These are phyloP conservation scores for Kalaharituber pfeilii DNA, from an alignment of 2,329 filamentous ascomycete genomes.

Conservation along the genomic window DNA sequence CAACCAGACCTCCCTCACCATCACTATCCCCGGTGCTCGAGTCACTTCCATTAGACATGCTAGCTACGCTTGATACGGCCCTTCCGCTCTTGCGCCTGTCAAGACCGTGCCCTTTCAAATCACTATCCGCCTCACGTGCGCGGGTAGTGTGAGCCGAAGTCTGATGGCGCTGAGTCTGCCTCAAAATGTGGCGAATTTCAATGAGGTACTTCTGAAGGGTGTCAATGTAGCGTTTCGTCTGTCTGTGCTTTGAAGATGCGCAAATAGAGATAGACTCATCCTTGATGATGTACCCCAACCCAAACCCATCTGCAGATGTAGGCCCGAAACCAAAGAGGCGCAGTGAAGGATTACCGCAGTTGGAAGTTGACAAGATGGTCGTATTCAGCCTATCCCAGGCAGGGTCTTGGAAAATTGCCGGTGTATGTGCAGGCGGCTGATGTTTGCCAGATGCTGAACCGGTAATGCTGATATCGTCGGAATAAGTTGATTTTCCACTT, in stretches of 20 bases:
- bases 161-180: constrained; percentile 45
- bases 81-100: constrained; percentile 21
- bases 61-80: constrained; percentile 20
- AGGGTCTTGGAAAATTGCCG: constrained; percentile 65
- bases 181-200: constrained; percentile 71
- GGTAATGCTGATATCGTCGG: constrained; percentile 5
- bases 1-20: constrained; percentile 21
- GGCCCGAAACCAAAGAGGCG: constrained; percentile 95
- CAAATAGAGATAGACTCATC: constrained; percentile 81
- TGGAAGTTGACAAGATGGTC: constrained; percentile 90
- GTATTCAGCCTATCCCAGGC: constrained; percentile 94
- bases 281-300: constrained; percentile 98
- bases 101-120: constrained; percentile 9
- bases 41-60: constrained; percentile 20
- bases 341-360: constrained; percentile 89
- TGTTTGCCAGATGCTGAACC: constrained; percentile 9
- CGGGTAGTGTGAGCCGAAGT: constrained; percentile 37
- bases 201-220: constrained; percentile 78
- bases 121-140: constrained; percentile 44
- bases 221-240: constrained; percentile 79
- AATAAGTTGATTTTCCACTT: not conserved
- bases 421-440: constrained; percentile 31
- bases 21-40: constrained; percentile 8
- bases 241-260: constrained; percentile 79
- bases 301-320: constrained; percentile 83